phyloP scores from a whole-genome alignment of 2,329 filamentous ascomycete genomes.

The Fusarium burgessii region DNA sequence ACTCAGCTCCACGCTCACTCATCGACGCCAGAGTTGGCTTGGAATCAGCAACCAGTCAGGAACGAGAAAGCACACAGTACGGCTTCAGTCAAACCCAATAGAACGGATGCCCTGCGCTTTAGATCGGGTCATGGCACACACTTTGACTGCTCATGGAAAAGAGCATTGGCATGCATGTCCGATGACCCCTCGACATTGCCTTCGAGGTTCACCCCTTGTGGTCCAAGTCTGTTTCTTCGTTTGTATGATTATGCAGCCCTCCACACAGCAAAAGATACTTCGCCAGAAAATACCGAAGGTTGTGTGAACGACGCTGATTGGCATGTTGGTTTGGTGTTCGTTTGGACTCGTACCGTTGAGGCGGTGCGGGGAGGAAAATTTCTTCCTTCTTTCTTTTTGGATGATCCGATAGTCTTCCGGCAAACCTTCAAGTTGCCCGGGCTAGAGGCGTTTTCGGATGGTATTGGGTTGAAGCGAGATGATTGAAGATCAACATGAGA shows the following conservation, averaged over 20 bases:
- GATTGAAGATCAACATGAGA: constrained; percentile 16
- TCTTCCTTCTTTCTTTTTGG: not conserved
- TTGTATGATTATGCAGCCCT: constrained; percentile 34
- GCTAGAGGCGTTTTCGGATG: constrained; percentile 4
- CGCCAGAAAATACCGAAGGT: constrained; percentile 21
- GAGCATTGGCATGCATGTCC: constrained; percentile 23
- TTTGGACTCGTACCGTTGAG: constrained; percentile 12
- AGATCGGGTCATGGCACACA: constrained; percentile 41
- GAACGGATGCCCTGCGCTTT: constrained; percentile 44
- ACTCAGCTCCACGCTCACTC: constrained; percentile 37
- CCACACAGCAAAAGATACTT: constrained; percentile 31
- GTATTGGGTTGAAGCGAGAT: constrained; percentile 16
- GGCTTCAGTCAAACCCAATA: constrained; percentile 36
- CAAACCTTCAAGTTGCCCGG: constrained; percentile 4
- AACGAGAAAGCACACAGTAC: constrained; percentile 35
- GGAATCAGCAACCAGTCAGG: constrained; percentile 39
- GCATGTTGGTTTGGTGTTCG: constrained; percentile 12
- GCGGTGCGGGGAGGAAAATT: constrained; percentile 26
- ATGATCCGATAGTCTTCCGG: constrained; percentile 17
- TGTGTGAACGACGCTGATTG: constrained; percentile 25
- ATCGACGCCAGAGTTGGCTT: constrained; percentile 37
- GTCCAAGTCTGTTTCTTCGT: constrained; percentile 14
- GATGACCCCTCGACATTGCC: constrained; percentile 37
- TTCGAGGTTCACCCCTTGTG: constrained; percentile 23
- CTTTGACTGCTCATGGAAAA: constrained; percentile 16